Evolutionary conservation across 148 eudicot genomes (phyloP).

Genomic region (Rhododendron simsii): DNA sequence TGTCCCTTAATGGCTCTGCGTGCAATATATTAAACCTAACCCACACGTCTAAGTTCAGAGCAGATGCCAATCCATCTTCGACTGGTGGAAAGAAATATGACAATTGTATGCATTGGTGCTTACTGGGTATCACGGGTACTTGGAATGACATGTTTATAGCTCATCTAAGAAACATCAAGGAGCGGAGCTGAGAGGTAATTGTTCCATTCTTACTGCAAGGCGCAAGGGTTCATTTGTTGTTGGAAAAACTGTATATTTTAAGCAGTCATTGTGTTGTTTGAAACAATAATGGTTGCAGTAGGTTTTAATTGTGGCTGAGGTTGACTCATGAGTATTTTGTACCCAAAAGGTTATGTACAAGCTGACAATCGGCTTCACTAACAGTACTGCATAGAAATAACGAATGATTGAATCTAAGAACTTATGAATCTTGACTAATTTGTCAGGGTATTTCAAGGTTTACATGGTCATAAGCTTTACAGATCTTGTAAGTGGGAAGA

Average conservation of each 20-base stretch:
- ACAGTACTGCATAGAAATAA: not conserved
- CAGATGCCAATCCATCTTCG: constrained; percentile 85
- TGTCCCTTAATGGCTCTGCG: constrained; percentile 16
- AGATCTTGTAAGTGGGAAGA: not conserved
- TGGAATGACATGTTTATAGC: constrained; percentile 87
- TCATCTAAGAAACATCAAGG: constrained; percentile 32
- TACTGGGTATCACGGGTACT: constrained; percentile 83
- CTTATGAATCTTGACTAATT: not conserved
- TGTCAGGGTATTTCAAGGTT: not conserved
- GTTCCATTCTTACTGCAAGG: no score
- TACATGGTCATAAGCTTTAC: not conserved
- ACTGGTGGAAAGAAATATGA: constrained; percentile 95
- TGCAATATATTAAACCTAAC: constrained; percentile 70
- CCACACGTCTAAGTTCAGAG: constrained; percentile 79
- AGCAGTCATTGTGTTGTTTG: no score
- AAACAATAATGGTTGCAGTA: no score
- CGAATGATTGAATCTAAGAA: not conserved
- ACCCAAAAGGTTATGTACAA: not conserved
- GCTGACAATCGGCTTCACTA: not conserved
- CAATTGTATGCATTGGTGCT: constrained; percentile 99
- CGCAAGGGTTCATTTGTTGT: not conserved
- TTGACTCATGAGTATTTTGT: no score
- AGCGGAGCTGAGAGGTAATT: constrained; percentile 8
- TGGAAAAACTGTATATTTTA: no score
- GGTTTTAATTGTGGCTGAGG: no score